Percentiles rank a stretch among this genome's conserved stretches.
Evolutionary conservation across 495 filamentous ascomycete genomes (phyloP).

Genomic region (Penicillium maclennaniae): DNA sequence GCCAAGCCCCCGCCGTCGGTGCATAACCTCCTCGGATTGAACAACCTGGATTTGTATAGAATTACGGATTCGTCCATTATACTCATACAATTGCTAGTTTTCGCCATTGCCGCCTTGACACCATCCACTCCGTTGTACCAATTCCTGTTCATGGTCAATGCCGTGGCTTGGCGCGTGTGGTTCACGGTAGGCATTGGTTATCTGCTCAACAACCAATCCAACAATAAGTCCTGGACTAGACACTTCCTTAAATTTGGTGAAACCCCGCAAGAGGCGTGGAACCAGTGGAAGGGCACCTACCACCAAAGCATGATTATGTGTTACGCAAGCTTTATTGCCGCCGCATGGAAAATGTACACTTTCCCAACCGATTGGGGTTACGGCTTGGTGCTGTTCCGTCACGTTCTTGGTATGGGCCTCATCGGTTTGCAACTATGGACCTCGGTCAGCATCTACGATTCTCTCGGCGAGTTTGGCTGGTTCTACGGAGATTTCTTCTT

Average conservation of each 20-base stretch:
- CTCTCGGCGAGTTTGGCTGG: constrained; percentile 97
- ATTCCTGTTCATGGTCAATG: constrained; percentile 74
- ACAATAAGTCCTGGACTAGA: constrained; percentile 86
- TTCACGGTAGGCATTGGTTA: constrained; percentile 84
- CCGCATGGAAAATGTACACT: constrained; percentile 94
- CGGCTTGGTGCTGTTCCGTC: constrained; percentile 77
- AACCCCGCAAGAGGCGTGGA: constrained; percentile 85
- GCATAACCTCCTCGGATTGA: constrained; percentile 74
- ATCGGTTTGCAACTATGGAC: constrained; percentile 92
- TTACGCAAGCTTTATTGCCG: constrained; percentile 82
- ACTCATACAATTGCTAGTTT: constrained; percentile 69
- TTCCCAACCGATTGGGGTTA: constrained; percentile 80
- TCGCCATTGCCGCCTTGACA: constrained; percentile 66
- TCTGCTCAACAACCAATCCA: constrained; percentile 80
- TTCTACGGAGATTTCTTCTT: constrained; percentile 99
- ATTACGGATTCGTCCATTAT: constrained; percentile 77
- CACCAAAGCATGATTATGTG: constrained; percentile 88
- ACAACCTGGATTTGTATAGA: constrained; percentile 83
- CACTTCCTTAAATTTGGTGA: constrained; percentile 98
- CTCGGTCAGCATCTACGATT: constrained; percentile 88
- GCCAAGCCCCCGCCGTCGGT: constrained; percentile 57
- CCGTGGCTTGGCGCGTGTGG: constrained; percentile 83
- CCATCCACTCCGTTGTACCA: constrained; percentile 73
- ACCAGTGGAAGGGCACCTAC: constrained; percentile 95
- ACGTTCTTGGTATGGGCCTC: constrained; percentile 76